A percentile compares a stretch with the other conserved stretches of the same genome.
Evolutionary conservation across 805 yeast species (phyloP).

Genomic region (Cyberlindnera misumaiensis): DNA sequence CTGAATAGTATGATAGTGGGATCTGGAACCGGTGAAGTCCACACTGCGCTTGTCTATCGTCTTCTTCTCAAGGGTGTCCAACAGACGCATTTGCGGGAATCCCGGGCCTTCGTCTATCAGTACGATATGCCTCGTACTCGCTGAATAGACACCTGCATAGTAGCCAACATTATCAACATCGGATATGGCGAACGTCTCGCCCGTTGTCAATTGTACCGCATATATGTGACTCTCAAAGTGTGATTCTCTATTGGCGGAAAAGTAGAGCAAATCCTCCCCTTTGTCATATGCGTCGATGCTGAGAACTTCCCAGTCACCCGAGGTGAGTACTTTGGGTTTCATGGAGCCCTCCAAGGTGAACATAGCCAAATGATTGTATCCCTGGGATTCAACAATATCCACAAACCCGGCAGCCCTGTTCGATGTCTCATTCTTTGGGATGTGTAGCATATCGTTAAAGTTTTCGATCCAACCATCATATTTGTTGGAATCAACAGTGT

Average conservation of each 20-base stretch:
- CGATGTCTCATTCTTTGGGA: constrained; percentile 29
- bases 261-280: constrained; percentile 42
- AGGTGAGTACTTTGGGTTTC: constrained; percentile 35
- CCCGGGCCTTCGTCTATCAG: constrained; percentile 26
- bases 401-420: constrained; percentile 46
- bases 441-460: constrained; percentile 30
- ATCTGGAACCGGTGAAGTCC: constrained; percentile 15
- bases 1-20: constrained; percentile 17
- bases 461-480: constrained; percentile 60
- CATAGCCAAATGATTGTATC: constrained; percentile 59
- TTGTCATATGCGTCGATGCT: constrained; percentile 41
- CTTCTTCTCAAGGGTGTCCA: constrained; percentile 6
- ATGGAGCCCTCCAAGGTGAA: constrained; percentile 38
- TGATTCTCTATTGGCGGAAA: constrained; percentile 49
- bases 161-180: constrained; percentile 33
- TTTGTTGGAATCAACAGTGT: constrained; percentile 35
- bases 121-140: constrained; percentile 47
- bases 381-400: constrained; percentile 47
- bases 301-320: constrained; percentile 46
- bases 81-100: constrained; percentile 12
- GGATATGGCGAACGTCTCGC: constrained; percentile 22
- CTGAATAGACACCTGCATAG: constrained; percentile 47
- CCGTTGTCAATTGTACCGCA: constrained; percentile 34
- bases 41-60: constrained; percentile 4
- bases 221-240: constrained; percentile 50